Conservation (phyloP, 2,329 filamentous ascomycete species). For the Colletotrichum siamense region DNA sequence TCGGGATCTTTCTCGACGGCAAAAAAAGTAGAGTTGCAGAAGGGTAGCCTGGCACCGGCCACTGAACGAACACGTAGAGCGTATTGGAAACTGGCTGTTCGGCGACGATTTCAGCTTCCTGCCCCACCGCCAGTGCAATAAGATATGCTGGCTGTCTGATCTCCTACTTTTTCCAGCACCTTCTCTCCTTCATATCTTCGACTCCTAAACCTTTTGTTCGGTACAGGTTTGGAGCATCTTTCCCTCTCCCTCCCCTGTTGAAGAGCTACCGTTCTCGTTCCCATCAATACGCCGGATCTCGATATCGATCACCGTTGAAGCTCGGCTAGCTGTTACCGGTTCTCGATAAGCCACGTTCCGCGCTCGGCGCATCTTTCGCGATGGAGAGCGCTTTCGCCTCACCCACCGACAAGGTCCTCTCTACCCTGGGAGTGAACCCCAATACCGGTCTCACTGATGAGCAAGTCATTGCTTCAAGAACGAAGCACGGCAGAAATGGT, state of each 20-base stretch:
- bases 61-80: slow-evolving; percentile 26
- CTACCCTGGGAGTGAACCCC: slow-evolving; percentile 61
- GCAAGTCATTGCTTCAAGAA: slow-evolving; percentile 61
- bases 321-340: slow-evolving; percentile 12
- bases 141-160: slow-evolving; percentile 19
- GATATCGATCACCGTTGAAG: neutral
- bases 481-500: slow-evolving; percentile 73
- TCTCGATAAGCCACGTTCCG: slow-evolving; percentile 14
- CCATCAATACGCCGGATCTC: neutral
- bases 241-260: neutral
- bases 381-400: slow-evolving; percentile 71
- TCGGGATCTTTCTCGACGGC: slow-evolving; percentile 8
- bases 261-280: neutral
- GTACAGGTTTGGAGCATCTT: neutral
- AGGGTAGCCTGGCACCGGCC: slow-evolving; percentile 15
- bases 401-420: slow-evolving; percentile 63
- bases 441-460: slow-evolving; percentile 60
- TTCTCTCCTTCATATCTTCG: slow-evolving; percentile 7
- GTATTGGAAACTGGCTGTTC: slow-evolving; percentile 23
- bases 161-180: slow-evolving; percentile 9
- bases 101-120: slow-evolving; percentile 21
- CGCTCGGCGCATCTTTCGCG: slow-evolving; percentile 23
- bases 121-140: slow-evolving; percentile 23
- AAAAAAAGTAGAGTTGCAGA: slow-evolving; percentile 22
- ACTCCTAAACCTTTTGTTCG: neutral